Evolutionary conservation across 2,329 filamentous ascomycete species (phyloP).

Genomic region (Pseudopyricularia javanii): DNA sequence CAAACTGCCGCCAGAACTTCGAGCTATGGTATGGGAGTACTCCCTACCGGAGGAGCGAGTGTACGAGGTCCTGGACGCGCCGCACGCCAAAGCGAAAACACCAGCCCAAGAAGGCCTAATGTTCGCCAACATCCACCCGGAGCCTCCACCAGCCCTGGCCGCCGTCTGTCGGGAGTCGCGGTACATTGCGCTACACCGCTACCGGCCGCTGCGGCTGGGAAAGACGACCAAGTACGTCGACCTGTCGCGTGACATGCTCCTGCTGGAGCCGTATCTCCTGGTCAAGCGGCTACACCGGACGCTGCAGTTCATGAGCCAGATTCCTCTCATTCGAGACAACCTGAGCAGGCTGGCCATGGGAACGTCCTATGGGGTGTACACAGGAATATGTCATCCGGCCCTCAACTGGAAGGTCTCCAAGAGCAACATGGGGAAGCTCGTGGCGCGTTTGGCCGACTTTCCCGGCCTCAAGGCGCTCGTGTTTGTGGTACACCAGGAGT

Average conservation of each 20-base stretch:
- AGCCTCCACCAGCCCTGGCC: slow-evolving; percentile 29
- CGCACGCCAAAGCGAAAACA: slow-evolving; percentile 24
- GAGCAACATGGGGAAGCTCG: slow-evolving; percentile 28
- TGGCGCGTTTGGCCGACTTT: slow-evolving; percentile 27
- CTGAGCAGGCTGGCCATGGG: slow-evolving; percentile 28
- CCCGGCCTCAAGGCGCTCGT: slow-evolving; percentile 25
- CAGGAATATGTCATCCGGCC: slow-evolving; percentile 30
- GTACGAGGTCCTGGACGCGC: slow-evolving; percentile 33
- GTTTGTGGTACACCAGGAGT: slow-evolving; percentile 34
- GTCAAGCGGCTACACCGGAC: slow-evolving; percentile 32
- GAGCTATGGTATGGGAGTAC: slow-evolving; percentile 31
- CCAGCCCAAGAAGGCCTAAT: slow-evolving; percentile 27
- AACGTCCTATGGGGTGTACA: slow-evolving; percentile 30
- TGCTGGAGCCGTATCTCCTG: slow-evolving; percentile 34
- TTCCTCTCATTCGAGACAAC: slow-evolving; percentile 27
- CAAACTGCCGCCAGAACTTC: slow-evolving; percentile 28
- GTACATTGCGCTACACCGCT: slow-evolving; percentile 26
- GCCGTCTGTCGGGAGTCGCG: slow-evolving; percentile 31
- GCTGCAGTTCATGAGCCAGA: slow-evolving; percentile 31
- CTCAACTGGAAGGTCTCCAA: slow-evolving; percentile 30
- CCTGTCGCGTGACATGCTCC: slow-evolving; percentile 29
- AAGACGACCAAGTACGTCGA: slow-evolving; percentile 33
- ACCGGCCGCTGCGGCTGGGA: slow-evolving; percentile 29
- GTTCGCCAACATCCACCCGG: slow-evolving; percentile 32
- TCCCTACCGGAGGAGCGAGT: slow-evolving; percentile 30